Evolutionary conservation across 164 flowering plant species (phyloP).

Genomic region (Malania oleifera): DNA sequence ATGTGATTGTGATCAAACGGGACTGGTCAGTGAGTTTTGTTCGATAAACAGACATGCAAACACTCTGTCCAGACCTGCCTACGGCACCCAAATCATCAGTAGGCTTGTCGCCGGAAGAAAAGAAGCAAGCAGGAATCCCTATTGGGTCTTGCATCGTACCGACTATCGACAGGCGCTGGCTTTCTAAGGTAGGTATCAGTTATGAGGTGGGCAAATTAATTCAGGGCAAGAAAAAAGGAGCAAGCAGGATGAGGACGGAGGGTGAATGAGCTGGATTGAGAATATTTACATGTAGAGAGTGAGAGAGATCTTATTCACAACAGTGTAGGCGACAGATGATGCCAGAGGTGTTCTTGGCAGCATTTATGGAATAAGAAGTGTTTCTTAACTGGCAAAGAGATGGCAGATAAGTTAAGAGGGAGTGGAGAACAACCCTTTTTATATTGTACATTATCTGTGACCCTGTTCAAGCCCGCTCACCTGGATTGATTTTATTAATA

Average conservation of each 20-base stretch:
- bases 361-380: slow-evolving; percentile 20
- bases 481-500: background rate
- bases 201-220: too few relatives aligned
- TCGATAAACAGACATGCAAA: slow-evolving; percentile 29
- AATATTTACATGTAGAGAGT: background rate
- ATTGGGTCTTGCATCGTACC: slow-evolving; percentile 59
- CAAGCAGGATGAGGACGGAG: slow-evolving; percentile 2
- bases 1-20: slow-evolving; percentile 58
- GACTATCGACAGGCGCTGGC: too few relatives aligned
- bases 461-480: slow-evolving; percentile 4
- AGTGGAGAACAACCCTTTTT: slow-evolving; percentile 22
- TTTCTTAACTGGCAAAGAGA: slow-evolving; percentile 51
- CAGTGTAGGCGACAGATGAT: slow-evolving; percentile 26
- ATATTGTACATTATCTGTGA: slow-evolving; percentile 6
- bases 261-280: background rate
- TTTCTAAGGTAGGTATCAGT: too few relatives aligned
- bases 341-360: slow-evolving; percentile 49
- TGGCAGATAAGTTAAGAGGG: slow-evolving; percentile 31
- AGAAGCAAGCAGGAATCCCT: slow-evolving; percentile 71
- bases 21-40: slow-evolving; percentile 40
- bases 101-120: slow-evolving; percentile 43
- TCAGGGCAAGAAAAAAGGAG: background rate
- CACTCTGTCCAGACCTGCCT: slow-evolving; percentile 56
- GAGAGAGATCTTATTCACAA: slow-evolving; percentile 19
- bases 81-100: slow-evolving; percentile 41